Conservation (phyloP, 208 protist species). For the Crithidia acanthocephali region DNA sequence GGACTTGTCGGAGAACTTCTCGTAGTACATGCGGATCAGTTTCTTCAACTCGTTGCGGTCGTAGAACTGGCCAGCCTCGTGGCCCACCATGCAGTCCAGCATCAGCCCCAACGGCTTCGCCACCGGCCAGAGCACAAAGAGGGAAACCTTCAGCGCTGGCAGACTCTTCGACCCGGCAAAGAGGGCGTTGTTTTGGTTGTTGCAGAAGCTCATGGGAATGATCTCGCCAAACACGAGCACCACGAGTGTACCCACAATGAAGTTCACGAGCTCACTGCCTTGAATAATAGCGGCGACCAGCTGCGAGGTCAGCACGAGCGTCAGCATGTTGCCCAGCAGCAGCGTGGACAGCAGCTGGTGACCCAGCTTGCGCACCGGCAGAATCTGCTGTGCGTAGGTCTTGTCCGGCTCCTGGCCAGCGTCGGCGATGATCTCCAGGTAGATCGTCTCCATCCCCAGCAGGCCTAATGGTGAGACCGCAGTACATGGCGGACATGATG, state of each 20-base stretch:
- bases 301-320: conserved; percentile 80
- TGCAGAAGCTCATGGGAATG: conserved; percentile 82
- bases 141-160: conserved; percentile 57
- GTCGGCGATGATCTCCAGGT: conserved; percentile 78
- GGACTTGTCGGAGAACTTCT: conserved; percentile 71
- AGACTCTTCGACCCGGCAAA: conserved; percentile 54
- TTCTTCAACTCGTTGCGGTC: conserved; percentile 82
- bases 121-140: conserved; percentile 75
- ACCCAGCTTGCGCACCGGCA: conserved; percentile 72
- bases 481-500: conserved; percentile 77
- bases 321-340: conserved; percentile 86
- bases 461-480: conserved; percentile 83
- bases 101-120: conserved; percentile 76
- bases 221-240: conserved; percentile 83
- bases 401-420: conserved; percentile 70
- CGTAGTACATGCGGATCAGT: conserved; percentile 73
- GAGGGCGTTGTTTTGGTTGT: conserved; percentile 76
- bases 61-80: conserved; percentile 80
- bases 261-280: conserved; percentile 66
- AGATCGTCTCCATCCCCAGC: conserved; percentile 80
- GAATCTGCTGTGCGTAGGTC: conserved; percentile 68
- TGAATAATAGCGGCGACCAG: conserved; percentile 74
- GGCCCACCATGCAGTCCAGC: conserved; percentile 69
- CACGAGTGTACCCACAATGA: conserved; percentile 69
- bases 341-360: conserved; percentile 78